A percentile compares a stretch with the other conserved stretches of the same genome.
These are phyloP conservation scores for Periconia sp. DNA, from an alignment of 2,329 filamentous ascomycete species.

Conservation along the genomic window DNA sequence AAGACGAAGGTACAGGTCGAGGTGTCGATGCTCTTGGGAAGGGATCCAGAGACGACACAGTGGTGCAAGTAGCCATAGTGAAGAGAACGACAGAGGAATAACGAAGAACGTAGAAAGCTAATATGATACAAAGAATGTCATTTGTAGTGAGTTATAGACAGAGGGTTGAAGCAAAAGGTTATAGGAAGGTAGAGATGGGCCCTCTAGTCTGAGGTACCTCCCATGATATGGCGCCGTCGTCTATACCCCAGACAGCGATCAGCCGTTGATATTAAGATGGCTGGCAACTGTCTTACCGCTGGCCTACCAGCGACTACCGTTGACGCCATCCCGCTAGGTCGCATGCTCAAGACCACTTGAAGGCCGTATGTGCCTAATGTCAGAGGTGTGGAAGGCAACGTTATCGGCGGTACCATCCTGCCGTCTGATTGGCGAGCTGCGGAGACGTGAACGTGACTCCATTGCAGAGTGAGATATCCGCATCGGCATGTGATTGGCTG, in stretches of 20 bases:
- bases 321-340: conserved; percentile 6
- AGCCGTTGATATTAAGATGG: not conserved
- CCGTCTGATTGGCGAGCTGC: not conserved
- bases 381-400: not conserved
- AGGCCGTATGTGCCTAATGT: not conserved
- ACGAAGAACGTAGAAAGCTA: conserved; percentile 1
- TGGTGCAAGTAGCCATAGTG: conserved; percentile 11
- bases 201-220: not conserved
- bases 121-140: conserved; percentile 3
- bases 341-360: not conserved
- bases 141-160: too few species aligned
- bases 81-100: not conserved
- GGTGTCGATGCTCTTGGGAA: conserved; percentile 13
- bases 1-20: conserved; percentile 4
- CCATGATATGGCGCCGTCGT: conserved; percentile 1
- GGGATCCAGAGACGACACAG: conserved; percentile 5
- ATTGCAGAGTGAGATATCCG: too few species aligned
- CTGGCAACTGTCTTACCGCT: not conserved
- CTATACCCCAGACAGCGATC: too few species aligned
- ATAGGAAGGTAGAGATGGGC: not conserved
- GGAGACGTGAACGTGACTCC: too few species aligned
- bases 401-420: not conserved
- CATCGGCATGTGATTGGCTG: too few species aligned
- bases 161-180: not conserved
- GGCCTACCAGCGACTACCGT: conserved; percentile 4